phyloP scores from a whole-genome alignment of 495 filamentous ascomycete genomes.

The Xylaria nigripes region DNA sequence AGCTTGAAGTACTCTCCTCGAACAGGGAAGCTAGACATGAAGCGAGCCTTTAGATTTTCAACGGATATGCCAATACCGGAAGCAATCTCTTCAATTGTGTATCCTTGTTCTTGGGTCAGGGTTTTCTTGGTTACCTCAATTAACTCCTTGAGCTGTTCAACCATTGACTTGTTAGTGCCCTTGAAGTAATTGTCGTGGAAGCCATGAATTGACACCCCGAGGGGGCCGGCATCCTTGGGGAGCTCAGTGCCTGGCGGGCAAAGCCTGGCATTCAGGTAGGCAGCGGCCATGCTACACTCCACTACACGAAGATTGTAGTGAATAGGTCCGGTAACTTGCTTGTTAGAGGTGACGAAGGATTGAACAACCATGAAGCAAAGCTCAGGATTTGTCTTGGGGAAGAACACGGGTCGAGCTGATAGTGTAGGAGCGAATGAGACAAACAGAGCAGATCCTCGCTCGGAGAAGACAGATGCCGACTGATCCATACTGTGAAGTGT shows the following conservation, averaged over 20 bases:
- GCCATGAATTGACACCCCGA: slow-evolving; percentile 75
- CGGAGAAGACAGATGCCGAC: slow-evolving; percentile 89
- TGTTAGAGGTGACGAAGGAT: slow-evolving; percentile 86
- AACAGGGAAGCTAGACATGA: slow-evolving; percentile 77
- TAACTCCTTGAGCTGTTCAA: slow-evolving; percentile 61
- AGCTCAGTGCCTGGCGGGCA: slow-evolving; percentile 55
- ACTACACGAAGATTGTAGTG: slow-evolving; percentile 97
- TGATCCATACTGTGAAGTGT: slow-evolving; percentile 71
- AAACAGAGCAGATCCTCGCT: slow-evolving; percentile 76
- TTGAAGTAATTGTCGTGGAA: slow-evolving; percentile 77
- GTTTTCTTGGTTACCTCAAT: slow-evolving; percentile 54
- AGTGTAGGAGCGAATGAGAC: slow-evolving; percentile 85
- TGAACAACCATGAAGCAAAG: slow-evolving; percentile 91
- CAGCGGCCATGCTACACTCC: slow-evolving; percentile 84
- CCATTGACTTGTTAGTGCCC: slow-evolving; percentile 40
- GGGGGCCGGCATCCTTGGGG: slow-evolving; percentile 69
- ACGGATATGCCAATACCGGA: slow-evolving; percentile 59
- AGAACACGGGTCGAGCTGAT: slow-evolving; percentile 64
- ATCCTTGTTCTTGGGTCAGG: slow-evolving; percentile 67
- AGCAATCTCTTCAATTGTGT: slow-evolving; percentile 83
- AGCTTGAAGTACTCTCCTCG: slow-evolving; percentile 84
- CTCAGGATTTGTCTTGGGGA: slow-evolving; percentile 74
- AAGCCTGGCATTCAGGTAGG: slow-evolving; percentile 45
- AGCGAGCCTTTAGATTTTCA: slow-evolving; percentile 60
- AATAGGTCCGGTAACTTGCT: slow-evolving; percentile 83